A percentile compares a stretch with the other conserved stretches of the same genome.
Evolutionary conservation across 345 rosid genomes (phyloP).

Genomic region (Eucalyptus brandiana): DNA sequence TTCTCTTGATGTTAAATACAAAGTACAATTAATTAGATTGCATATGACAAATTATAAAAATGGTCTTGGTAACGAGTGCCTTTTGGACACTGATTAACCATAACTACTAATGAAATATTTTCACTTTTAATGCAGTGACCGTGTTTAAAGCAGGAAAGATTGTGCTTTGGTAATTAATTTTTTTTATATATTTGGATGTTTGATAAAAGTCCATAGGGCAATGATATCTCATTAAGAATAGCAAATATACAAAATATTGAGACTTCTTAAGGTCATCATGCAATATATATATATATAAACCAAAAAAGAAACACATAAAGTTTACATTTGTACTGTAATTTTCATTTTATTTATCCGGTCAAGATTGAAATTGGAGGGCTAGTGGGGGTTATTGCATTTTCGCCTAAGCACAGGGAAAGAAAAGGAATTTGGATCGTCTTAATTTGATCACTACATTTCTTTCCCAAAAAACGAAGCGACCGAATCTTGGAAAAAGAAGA

Average conservation of each 20-base stretch:
- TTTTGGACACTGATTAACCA: background rate
- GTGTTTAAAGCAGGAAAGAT: background rate
- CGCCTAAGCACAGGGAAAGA: background rate
- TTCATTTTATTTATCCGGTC: background rate
- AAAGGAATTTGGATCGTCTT: background rate
- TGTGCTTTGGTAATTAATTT: background rate
- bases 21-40: background rate
- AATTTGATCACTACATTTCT: background rate
- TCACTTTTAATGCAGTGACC: background rate
- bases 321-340: background rate
- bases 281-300: background rate
- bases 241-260: background rate
- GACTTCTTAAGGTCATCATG: background rate
- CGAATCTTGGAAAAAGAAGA: background rate
- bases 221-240: background rate
- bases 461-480: background rate
- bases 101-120: background rate
- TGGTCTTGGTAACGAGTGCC: background rate
- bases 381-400: background rate
- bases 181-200: background rate
- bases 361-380: background rate
- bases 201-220: background rate
- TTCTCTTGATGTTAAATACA: background rate
- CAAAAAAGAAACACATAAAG: background rate
- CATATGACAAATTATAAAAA: background rate